Base-by-base conservation (phyloP, 176 grass and related monocot species). In the Avena sativa region DNA sequence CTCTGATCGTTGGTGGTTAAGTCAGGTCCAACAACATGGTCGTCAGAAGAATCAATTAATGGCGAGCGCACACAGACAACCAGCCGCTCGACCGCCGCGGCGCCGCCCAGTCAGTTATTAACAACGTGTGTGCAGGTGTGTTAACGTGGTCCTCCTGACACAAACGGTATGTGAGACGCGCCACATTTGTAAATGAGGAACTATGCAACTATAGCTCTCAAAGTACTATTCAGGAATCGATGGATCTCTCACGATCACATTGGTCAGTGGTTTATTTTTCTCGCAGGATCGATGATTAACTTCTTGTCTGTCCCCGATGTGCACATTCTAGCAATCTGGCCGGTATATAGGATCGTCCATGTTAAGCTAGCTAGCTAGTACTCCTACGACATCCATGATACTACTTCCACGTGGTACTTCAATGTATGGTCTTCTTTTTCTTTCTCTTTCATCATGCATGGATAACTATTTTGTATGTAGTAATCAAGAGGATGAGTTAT, bases 21-120 rank as follows among this genome's bases (percentile, higher is more conserved):
- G 62, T 79, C 74, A 16, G 89, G 84, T 83, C 34, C 44, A 69
- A 50, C 48, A 53, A 51, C 48, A 53, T 28, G 30, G 58, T 1
- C 21, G 32, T 4, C 32, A 34, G 32, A 34, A 3, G 32, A 34
- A 43, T 43, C 78, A 74, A n/a, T 21, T 53, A 59, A 71, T 50
- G 21, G 66, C 8, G 8, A 38, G 67, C 67, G 28, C 74, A 38
- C 30, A 84, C 77, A 58, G 83, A 69, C 78, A 85, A 51, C 3
- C 78, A 68, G 78, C 84, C 62, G 88, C 65, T 69, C 70, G 72
- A 86, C 30, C 52, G 74, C 74, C 73, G 72, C 73, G 73, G 79
- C 79, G 78, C 88, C 89, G 71, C 72, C 84, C 84, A 82, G 70
- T 50, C 59, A 38, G 67, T 81, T 30, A 47, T 43, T 88, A 83